phyloP scores from a whole-genome alignment of 352 stramenopile species.

The Globisporangium splendens region DNA sequence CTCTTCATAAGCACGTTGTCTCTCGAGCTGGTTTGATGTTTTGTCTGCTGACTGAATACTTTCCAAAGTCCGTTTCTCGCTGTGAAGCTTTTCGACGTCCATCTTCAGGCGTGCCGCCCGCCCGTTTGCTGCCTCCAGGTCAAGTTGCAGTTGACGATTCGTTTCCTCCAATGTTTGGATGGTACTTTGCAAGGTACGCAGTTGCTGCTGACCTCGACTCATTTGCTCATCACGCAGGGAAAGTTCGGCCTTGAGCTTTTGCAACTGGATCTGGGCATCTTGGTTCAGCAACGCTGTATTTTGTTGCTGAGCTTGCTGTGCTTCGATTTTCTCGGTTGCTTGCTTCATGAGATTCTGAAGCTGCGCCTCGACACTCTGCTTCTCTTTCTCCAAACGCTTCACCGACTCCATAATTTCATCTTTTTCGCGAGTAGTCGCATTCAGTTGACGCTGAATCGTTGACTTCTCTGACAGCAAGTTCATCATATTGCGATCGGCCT shows the following conservation, averaged over 20 bases:
- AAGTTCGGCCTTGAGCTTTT: slow-evolving; percentile 33
- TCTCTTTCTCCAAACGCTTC: slow-evolving; percentile 50
- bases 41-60: slow-evolving; percentile 17
- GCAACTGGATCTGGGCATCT: slow-evolving; percentile 37
- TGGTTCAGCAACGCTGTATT: slow-evolving; percentile 35
- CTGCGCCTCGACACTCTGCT: slow-evolving; percentile 40
- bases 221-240: slow-evolving; percentile 45
- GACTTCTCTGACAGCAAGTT: slow-evolving; percentile 47
- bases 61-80: slow-evolving; percentile 39
- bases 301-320: slow-evolving; percentile 34
- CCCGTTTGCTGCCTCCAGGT: slow-evolving; percentile 25
- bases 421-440: slow-evolving; percentile 27
- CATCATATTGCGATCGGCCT: slow-evolving; percentile 43
- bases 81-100: slow-evolving; percentile 30
- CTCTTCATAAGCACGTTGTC: slow-evolving; percentile 23
- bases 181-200: slow-evolving; percentile 27
- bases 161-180: slow-evolving; percentile 29
- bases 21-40: slow-evolving; percentile 13
- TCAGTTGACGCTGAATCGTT: slow-evolving; percentile 45
- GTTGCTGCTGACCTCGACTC: slow-evolving; percentile 36
- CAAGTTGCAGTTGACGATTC: slow-evolving; percentile 29
- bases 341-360: slow-evolving; percentile 49
- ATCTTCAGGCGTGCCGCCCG: slow-evolving; percentile 30
- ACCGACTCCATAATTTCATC: slow-evolving; percentile 25
- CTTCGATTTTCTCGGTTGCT: slow-evolving; percentile 34